Conservation (phyloP, 2,329 filamentous ascomycete genomes). For the Sclerotinia borealis region DNA sequence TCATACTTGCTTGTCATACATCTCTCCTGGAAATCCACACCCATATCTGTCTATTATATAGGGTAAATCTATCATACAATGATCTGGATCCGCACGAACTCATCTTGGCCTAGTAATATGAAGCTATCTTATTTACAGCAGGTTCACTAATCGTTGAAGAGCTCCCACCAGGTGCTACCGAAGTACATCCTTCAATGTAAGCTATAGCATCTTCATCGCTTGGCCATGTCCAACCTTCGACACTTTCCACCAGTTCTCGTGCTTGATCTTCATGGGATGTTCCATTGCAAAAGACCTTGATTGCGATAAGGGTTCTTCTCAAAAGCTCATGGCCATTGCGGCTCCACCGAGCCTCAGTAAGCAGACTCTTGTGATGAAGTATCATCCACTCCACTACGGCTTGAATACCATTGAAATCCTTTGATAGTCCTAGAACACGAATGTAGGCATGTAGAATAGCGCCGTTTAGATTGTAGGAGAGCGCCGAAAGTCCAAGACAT, state of each 20-base stretch:
- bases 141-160: background rate
- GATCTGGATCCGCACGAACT: background rate
- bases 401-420: slow-evolving; percentile 53
- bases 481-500: slow-evolving; percentile 22
- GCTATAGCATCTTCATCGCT: slow-evolving; percentile 18
- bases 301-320: slow-evolving; percentile 22
- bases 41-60: background rate
- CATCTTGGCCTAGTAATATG: background rate
- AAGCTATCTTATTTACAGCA: background rate
- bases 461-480: slow-evolving; percentile 41
- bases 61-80: background rate
- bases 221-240: slow-evolving; percentile 29
- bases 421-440: slow-evolving; percentile 54
- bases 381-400: slow-evolving; percentile 54
- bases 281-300: slow-evolving; percentile 18
- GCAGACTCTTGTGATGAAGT: slow-evolving; percentile 37
- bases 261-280: slow-evolving; percentile 17
- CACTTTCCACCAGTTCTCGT: slow-evolving; percentile 20
- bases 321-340: slow-evolving; percentile 21
- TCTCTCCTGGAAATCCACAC: too few relatives aligned
- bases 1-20: background rate
- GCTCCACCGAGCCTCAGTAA: slow-evolving; percentile 15
- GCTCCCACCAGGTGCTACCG: background rate
- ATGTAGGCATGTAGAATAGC: slow-evolving; percentile 53
- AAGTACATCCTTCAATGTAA: background rate